phyloP scores from a whole-genome alignment of 2,329 filamentous ascomycete species.

The Penicillium palitans region DNA sequence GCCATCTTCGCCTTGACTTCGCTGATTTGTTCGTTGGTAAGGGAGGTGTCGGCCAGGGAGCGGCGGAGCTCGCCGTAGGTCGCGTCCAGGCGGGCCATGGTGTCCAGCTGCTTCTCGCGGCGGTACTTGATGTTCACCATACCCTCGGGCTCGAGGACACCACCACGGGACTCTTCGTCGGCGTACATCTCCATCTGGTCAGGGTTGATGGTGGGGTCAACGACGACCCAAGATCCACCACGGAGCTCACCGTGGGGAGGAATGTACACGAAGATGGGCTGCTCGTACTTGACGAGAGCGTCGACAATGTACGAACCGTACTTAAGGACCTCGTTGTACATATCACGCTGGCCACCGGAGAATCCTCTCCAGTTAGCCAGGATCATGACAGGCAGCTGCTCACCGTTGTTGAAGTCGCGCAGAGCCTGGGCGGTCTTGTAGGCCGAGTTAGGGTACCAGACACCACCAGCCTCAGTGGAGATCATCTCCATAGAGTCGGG shows the following conservation, averaged over 20 bases:
- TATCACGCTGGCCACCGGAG: constrained; percentile 98
- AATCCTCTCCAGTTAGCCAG: constrained; percentile 99
- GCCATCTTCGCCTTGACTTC: constrained; percentile 82
- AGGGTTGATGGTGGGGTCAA: constrained; percentile 97
- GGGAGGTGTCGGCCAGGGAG: constrained; percentile 65
- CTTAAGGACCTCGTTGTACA: constrained; percentile 99
- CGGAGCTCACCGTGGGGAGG: constrained; percentile 94
- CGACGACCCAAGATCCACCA: constrained; percentile 98
- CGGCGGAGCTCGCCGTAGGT: constrained; percentile 82
- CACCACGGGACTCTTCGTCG: constrained; percentile 88
- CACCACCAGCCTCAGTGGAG: constrained; percentile 90
- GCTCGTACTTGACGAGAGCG: constrained; percentile 95
- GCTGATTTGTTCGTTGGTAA: constrained; percentile 72
- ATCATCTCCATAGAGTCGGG: constrained; percentile 97
- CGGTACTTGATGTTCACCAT: constrained; percentile 99
- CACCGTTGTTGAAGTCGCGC: constrained; percentile 98
- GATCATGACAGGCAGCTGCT: constrained; percentile 98
- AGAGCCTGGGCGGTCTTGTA: constrained; percentile 99
- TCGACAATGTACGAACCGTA: constrained; percentile 99
- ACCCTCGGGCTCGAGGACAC: constrained; percentile 96
- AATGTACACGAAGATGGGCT: constrained; percentile 99
- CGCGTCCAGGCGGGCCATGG: constrained; percentile 90
- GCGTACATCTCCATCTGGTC: constrained; percentile 99
- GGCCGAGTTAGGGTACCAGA: constrained; percentile 99
- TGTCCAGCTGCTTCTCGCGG: constrained; percentile 94